Conservation (phyloP, 495 filamentous ascomycete species). For the Staphylotrichum tortipilum region DNA sequence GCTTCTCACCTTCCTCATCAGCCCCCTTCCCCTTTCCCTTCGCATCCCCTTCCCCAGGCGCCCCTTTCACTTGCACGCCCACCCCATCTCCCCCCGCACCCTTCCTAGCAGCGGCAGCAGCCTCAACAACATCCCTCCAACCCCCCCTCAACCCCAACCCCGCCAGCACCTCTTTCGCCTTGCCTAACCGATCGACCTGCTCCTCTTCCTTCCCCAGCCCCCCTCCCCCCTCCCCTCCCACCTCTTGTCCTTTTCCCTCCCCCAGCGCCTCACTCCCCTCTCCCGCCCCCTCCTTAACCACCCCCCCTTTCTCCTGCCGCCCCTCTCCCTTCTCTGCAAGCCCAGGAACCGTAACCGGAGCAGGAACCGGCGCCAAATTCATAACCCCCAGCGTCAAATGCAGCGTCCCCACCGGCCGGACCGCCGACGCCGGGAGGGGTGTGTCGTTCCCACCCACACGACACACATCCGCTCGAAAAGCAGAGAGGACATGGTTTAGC, state of each 20-base stretch:
- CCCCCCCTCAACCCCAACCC: slow-evolving; percentile 45
- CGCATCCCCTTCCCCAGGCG: not conserved
- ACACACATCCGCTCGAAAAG: slow-evolving; percentile 52
- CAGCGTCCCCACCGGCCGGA: slow-evolving; percentile 70
- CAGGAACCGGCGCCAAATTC: slow-evolving; percentile 45
- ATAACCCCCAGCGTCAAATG: slow-evolving; percentile 87
- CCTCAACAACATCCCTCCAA: slow-evolving; percentile 25
- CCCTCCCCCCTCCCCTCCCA: not conserved
- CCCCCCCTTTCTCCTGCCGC: not conserved
- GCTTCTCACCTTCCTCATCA: not conserved
- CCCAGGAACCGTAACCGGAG: not conserved
- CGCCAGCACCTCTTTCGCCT: slow-evolving; percentile 49
- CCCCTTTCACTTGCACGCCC: not conserved
- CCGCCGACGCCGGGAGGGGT: slow-evolving; percentile 31
- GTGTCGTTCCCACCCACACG: too few relatives aligned
- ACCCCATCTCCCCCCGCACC: not conserved
- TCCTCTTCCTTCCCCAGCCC: not conserved
- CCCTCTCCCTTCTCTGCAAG: not conserved
- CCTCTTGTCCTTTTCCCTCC: too few relatives aligned
- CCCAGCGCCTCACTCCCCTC: too few relatives aligned
- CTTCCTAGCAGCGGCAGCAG: too few relatives aligned
- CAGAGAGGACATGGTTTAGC: slow-evolving; percentile 49
- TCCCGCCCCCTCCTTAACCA: slow-evolving; percentile 49
- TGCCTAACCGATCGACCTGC: slow-evolving; percentile 42
- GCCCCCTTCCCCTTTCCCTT: not conserved